Conservation (phyloP, 129 eudicot genomes). For the Helianthus annuus region DNA sequence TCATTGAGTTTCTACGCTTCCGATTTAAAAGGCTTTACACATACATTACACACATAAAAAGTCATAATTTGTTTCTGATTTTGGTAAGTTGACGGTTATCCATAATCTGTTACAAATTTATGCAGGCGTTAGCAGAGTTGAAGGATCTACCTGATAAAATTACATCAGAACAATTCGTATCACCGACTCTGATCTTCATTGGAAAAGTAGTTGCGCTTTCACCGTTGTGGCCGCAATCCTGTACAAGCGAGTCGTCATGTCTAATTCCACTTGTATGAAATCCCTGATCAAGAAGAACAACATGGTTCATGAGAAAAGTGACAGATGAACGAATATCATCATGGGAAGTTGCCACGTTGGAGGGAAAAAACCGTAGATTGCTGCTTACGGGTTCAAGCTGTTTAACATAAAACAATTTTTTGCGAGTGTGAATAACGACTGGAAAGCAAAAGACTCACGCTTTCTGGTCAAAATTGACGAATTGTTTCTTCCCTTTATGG, state of each 20-base stretch:
- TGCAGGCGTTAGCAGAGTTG: conserved; percentile 75
- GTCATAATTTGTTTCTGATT: neutral
- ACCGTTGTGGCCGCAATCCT: conserved; percentile 72
- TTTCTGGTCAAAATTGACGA: neutral
- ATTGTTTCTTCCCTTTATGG: neutral
- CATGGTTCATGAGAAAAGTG: neutral
- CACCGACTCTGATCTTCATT: conserved; percentile 84
- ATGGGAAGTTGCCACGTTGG: neutral
- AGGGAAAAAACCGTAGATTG: neutral
- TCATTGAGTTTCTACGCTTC: neutral
- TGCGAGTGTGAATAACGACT: neutral
- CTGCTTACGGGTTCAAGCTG: conserved; percentile 1
- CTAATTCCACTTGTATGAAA: conserved; percentile 24
- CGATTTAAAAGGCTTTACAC: too few relatives aligned
- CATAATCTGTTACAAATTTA: neutral
- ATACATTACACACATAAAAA: neutral
- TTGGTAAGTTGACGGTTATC: neutral
- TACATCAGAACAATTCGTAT: conserved; percentile 50
- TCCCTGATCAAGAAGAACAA: neutral
- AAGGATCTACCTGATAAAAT: conserved; percentile 74
- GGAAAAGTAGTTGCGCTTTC: conserved; percentile 98
- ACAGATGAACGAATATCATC: conserved; percentile 2
- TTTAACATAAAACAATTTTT: conserved; percentile 1
- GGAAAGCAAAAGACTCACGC: conserved; percentile 2
- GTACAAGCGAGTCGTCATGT: conserved; percentile 33